Evolutionary conservation across 192 early-diverging fungal genomes (phyloP), one percentile per base, ranked within the genome.

Genomic region (Rhizoclosmatium sp.): DNA sequence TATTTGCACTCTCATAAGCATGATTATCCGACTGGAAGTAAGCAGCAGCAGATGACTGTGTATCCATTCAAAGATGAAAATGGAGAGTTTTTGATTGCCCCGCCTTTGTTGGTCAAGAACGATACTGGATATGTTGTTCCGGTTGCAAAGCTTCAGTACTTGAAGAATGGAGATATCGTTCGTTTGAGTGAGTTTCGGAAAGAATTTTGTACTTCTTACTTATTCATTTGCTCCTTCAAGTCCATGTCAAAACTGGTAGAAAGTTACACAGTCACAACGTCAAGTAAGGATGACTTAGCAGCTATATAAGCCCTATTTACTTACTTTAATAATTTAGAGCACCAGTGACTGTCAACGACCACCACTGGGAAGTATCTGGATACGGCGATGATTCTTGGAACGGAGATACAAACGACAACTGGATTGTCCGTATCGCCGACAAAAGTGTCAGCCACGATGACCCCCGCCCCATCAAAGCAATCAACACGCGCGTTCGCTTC

Each of bases 361-460:
- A 85, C 48, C 68, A 84, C 72, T 82, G 82, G 67, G 89, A 90
- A 82, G 87, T 87, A 40, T 83, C 83, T 0, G 83, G 81, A 59
- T 90, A 90, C 65, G 89, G 89, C 21, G 81, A 81, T 23, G 12
- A 59, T 1, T 89, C 87, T 2, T 94, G 92, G 82, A 80, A 85
- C 41, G 96, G 97, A 51, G 97, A 98, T 79, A 86, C 92, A 48
- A 98, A 98, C 78, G 97, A 98, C 86, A 88, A 93, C 83, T 98
- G 94, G 95, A 88, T 90, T 46, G 87, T 98, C 7, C 92, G 95
- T 76, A 93, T 96, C 61, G 78, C 90, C 31, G 90, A 91, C 21
- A 75, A 86, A 69, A 88, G 90, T 40, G 81, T 92, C 42, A 88
- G 90, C 12, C 64, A 87, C 74, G 87, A 92, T 54, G 73, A 80